A percentile compares a stretch with the other conserved stretches of the same genome.
These are phyloP conservation scores for Immersiella caudata DNA, from an alignment of 495 filamentous ascomycete species.

Conservation along the genomic window DNA sequence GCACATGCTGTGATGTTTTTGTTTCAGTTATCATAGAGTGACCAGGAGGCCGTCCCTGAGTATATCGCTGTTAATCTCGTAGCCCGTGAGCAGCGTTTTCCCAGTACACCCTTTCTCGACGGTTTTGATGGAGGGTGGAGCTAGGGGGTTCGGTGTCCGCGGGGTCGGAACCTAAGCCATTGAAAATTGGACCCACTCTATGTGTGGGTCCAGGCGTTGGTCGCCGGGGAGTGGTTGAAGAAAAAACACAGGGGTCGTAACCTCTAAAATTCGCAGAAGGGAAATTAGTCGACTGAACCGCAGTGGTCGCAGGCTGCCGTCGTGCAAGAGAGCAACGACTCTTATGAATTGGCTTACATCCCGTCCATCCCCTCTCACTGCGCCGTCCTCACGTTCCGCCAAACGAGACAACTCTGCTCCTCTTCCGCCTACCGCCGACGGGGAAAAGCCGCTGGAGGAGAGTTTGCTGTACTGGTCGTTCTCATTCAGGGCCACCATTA, in stretches of 20 bases:
- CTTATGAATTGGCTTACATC: conserved; percentile 16
- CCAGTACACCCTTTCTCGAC: background rate
- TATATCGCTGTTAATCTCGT: too few species aligned
- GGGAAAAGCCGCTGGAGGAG: background rate
- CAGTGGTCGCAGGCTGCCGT: background rate
- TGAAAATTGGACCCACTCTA: background rate
- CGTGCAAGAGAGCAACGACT: background rate
- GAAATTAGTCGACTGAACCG: conserved; percentile 13
- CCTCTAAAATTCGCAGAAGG: conserved; percentile 12
- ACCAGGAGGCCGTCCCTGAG: too few species aligned
- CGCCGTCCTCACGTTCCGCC: background rate
- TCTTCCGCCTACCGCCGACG: background rate
- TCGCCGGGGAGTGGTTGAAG: conserved; percentile 7
- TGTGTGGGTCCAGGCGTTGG: background rate
- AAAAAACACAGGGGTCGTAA: conserved; percentile 12
- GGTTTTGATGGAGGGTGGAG: background rate
- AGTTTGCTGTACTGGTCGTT: background rate
- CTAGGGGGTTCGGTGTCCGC: background rate
- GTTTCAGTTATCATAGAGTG: background rate
- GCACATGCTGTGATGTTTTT: background rate
- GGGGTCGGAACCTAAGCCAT: background rate
- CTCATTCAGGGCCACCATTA: background rate
- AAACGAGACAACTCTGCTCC: background rate
- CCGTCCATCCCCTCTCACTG: background rate
- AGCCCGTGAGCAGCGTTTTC: background rate